These are phyloP conservation scores for Silene uniflora DNA, from an alignment of 148 eudicot genomes.

Conservation along the genomic window DNA sequence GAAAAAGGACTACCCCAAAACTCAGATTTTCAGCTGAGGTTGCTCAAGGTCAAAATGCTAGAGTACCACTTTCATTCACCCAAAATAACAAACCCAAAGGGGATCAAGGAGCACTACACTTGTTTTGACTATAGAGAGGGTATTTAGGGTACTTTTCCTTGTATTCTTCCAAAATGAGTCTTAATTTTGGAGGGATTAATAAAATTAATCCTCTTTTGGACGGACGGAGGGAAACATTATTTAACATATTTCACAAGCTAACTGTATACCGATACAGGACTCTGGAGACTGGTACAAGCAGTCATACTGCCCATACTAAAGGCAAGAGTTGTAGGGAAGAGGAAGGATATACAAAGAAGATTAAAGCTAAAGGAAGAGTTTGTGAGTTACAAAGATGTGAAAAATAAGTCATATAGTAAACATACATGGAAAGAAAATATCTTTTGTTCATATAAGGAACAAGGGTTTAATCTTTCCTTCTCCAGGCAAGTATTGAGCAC, in stretches of 20 bases:
- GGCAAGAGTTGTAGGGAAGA: conserved; percentile 3
- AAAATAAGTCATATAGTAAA: conserved; percentile 1
- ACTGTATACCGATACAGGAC: not conserved
- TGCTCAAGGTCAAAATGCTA: not conserved
- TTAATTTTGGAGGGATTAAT: too few relatives aligned
- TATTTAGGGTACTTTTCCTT: not conserved
- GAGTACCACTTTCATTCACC: not conserved
- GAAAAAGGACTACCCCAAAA: conserved; percentile 23
- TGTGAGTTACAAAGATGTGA: conserved; percentile 23
- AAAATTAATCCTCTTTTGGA: not conserved
- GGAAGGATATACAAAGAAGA: conserved; percentile 6
- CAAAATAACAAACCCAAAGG: not conserved
- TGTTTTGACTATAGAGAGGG: not conserved
- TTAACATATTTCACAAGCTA: not conserved
- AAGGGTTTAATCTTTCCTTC: not conserved
- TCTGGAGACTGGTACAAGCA: conserved; percentile 9
- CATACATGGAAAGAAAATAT: not conserved
- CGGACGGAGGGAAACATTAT: not conserved
- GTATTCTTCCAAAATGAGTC: not conserved
- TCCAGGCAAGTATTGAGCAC: too few relatives aligned
- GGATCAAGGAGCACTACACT: not conserved
- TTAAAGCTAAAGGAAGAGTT: conserved; percentile 11
- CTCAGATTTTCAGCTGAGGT: conserved; percentile 6
- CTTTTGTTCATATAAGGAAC: not conserved
- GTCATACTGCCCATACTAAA: not conserved